Evolutionary conservation across 2,329 filamentous ascomycete species (phyloP), one percentile per base, ranked within the genome.

Genomic region (Fusarium praegraminearum): DNA sequence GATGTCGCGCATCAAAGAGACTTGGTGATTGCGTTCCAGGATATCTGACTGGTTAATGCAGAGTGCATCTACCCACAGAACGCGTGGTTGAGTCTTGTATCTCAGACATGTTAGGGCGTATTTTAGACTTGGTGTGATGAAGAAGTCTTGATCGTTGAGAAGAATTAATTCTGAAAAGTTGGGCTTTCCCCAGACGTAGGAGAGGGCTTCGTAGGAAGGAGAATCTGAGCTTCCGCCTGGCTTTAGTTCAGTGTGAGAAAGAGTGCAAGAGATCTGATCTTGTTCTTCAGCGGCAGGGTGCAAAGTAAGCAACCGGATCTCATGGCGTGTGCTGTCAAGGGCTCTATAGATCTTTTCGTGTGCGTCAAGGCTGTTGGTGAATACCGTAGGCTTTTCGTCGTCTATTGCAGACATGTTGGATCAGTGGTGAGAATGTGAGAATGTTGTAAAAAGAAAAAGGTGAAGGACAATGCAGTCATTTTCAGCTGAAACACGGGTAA

Each of bases 1-100:
- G 1, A 70, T 67, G 3, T 63, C 36, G 2, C 57, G 67, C 67
- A 70, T 67, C 1, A 67, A 11, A 1, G 30, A 22, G 2, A 70
- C 67, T 22, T 70, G 67, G 0, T 64, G 53, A 16, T 26, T 52
- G 1, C 67, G 62, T 8, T 70, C 67, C 12, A 24, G 8, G 3
- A 56, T 5, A 8, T 70, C 51, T 1, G 35, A 53, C 35, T 70
- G 67, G 15, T 70, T 70, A 12, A 70, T 70, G 24, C 67, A 70
- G 2, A 70, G n/a, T 3, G 69, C 65, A 46, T 71, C 69, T 1
- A 61, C 55, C 69, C 69, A 71, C 2, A 71, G 15, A 1, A 44
- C 24, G 16, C 67, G 47, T 13, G 1, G 5, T 0, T 32, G 2
- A 1, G 10, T 7, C 2, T 13, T 13, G 1, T 3, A 43, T 8